Base-by-base conservation (phyloP, 2,329 filamentous ascomycete species). In the Fusarium nematophilum region DNA sequence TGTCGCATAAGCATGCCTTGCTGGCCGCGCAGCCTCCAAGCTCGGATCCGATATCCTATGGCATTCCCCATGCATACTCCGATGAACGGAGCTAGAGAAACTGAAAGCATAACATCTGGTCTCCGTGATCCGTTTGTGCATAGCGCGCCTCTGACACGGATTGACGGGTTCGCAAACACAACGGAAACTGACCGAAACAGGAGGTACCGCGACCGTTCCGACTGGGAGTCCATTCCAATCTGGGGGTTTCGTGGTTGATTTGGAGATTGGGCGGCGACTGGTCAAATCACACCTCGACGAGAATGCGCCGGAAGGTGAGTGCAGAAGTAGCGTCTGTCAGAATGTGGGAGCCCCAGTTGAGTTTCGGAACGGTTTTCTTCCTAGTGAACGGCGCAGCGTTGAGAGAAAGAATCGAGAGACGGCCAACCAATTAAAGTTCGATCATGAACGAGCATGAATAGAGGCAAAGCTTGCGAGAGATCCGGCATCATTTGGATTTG, bases 181-280 rank as follows among this genome's bases (percentile, higher is more conserved):
- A 55, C 62, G 63, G 65, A 65, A 56, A 56, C 52, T 59, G 46
- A 30, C 60, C 62, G 64, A 65, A 56, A 45, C 13, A 29, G 37
- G 31, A 42, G 38, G 30, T 44, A 42, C 51, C 40, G 46, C 34
- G 44, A 27, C 36, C 30, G 42, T 57, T 44, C 30, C 34, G 45
- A 36, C 14, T 33, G 17, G 30, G 26, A 17, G 29, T 27, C 27
- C 11, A 37, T 37, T 36, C 54, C 57, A 15, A 18, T 36, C 40
- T 47, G 40, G 33, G 25, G 33, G 14, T 11, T 21, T 27, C 31
- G 27, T 26, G 25, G 39, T 40, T 25, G 26, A 37, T 31, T 39
- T 17, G 27, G 31, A 37, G 34, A 45, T 25, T 29, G 37, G 21
- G 34, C 21, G 42, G 21, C 27, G 39, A 17, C 40, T 50, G 40